Evolutionary conservation across 2,329 filamentous ascomycete genomes (phyloP), one percentile per base, ranked within the genome.

Genomic region (Beauveria caledonica): DNA sequence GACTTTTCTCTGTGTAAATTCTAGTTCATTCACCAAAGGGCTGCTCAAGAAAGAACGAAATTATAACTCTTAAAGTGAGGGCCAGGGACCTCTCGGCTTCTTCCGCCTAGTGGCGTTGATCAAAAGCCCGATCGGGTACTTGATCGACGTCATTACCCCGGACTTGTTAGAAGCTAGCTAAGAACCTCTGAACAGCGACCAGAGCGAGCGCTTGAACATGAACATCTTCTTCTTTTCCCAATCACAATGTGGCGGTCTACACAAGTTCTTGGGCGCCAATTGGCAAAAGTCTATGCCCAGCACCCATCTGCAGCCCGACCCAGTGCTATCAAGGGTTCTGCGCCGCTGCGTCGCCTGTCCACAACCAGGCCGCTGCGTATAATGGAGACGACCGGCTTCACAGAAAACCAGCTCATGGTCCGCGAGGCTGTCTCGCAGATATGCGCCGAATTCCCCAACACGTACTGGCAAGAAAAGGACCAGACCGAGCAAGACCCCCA

Each of bases 391-490:
- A 83, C 82, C 1, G 84, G 86, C 27, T 92, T 93, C 73, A 86
- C 84, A 0, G 84, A 89, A 49, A 86, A 85, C 53, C 88, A 93
- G 67, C 68, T 92, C 50, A 84, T 81, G 57, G 89, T 93, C 4
- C 81, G 88, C 40, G 86, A 91, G 62, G 85, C 88, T 0, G 80
- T 92, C 21, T 73, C 77, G 3, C 84, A 87, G 25, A 78, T 92
- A 27, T 92, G 89, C 70, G 76, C 84, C 1, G 78, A 83, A 10
- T 93, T 90, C 63, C 83, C 88, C 17, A 86, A 90, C 66, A 80
- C 84, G 11, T 93, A 92, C 73, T 93, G 89, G 89, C 86, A 85
- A 66, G 81, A 88, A 58, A 86, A 78, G 64, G 90, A 94, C 69
- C 82, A 89, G 64, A 79, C 79, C 5, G 86, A 86, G 64, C 77